phyloP scores from a whole-genome alignment of 106 monocot genomes.

The Iris macrosiphon region DNA sequence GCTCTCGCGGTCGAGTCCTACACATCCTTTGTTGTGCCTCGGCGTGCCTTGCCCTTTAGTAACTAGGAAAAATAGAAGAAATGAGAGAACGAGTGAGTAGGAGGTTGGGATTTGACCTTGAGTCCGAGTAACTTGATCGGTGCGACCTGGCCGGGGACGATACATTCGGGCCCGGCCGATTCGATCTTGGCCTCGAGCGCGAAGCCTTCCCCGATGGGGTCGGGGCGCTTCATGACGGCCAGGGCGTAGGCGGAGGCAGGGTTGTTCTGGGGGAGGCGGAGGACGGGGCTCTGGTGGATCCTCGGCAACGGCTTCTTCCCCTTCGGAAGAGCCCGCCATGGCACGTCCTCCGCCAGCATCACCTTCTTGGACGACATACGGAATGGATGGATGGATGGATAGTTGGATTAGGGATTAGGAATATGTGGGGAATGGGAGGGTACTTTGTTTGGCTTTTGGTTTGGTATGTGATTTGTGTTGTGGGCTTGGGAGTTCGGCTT shows the following conservation, averaged over 20 bases:
- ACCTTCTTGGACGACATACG: conserved; percentile 25
- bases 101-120: too few relatives aligned
- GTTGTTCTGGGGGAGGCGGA: conserved; percentile 55
- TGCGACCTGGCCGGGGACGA: conserved; percentile 71
- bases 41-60: too few relatives aligned
- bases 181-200: conserved; percentile 71
- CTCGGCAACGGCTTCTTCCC: conserved; percentile 60
- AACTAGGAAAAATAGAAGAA: too few relatives aligned
- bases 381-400: too few relatives aligned
- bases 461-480: too few relatives aligned
- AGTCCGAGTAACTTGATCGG: conserved; percentile 78
- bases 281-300: conserved; percentile 77
- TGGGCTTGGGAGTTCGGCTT: too few relatives aligned
- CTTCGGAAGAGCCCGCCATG: conserved; percentile 59
- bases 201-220: conserved; percentile 79
- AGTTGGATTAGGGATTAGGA: too few relatives aligned
- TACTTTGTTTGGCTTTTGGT: too few relatives aligned
- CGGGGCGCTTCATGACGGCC: conserved; percentile 67
- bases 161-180: conserved; percentile 81
- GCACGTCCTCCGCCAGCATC: conserved; percentile 83
- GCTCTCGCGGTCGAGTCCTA: too few relatives aligned
- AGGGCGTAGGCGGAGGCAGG: conserved; percentile 46
- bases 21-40: too few relatives aligned
- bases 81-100: too few relatives aligned
- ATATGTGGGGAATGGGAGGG: too few relatives aligned